Base-by-base conservation (phyloP, 2,329 filamentous ascomycete species). In the Coniella vitis region DNA sequence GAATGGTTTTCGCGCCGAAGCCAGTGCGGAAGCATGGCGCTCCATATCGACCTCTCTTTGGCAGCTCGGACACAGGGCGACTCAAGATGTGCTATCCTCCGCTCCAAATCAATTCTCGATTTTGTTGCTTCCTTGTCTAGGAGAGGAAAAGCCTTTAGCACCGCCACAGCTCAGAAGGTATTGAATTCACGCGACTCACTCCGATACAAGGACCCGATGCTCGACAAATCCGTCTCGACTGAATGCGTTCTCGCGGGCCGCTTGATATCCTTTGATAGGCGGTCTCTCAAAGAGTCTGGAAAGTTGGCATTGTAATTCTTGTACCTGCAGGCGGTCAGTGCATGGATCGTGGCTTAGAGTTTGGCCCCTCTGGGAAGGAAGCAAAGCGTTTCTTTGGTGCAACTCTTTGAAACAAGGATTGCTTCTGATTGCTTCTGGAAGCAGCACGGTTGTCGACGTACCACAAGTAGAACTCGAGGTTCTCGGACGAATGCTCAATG, bases 401-500 rank as follows among this genome's bases (percentile, higher is more conserved):
- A 9, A 16, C 3, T 37, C 35, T 12, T 14, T 16, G n/a, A 4
- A 8, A n/a, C 4, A 37, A 37, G 7, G 35, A 22, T 10, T 29
- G 25, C 5, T 10, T 29, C 5, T 16, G 35, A 35, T n/a, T n/a
- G n/a, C n/a, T n/a, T n/a, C n/a, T n/a, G n/a, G 25, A 9, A 22
- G 17, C 3, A 17, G 16, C n/a, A 17, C 16, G 10, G 12, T 31
- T 2, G 38, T 7, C 7, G 12, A 55, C 64, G 21, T 58, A 74
- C 71, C 71, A 74, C 35, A 74, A 63, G 54, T 71, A 74, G 51
- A 74, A 74, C 57, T 74, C 71, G 8, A 74, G 64, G 54, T 74
- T 74, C 59, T 74, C 71, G 0, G 69, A 61, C 2, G 70, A 73
- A 58, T 65, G 69, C 57, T 74, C 71, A 41, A 74, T 72, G 55